Evolutionary conservation across 208 protist genomes (phyloP).

Genomic region (Spongospora subterranea): DNA sequence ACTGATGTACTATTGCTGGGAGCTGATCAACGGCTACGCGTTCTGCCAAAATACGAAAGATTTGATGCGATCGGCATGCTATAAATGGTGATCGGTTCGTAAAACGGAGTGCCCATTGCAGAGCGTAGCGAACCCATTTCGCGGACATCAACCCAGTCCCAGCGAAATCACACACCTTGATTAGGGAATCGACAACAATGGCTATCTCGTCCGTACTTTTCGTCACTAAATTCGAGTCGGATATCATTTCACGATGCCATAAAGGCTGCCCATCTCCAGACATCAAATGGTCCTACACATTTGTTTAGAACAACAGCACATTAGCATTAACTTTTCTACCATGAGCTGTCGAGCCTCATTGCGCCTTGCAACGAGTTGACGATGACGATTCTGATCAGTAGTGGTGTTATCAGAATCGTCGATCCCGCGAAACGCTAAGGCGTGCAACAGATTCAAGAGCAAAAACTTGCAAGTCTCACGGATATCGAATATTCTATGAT

Average conservation of each 20-base stretch:
- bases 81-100: not conserved
- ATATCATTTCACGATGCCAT: constrained; percentile 13
- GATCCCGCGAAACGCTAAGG: not conserved
- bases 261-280: not conserved
- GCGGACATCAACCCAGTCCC: not conserved
- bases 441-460: constrained; percentile 22
- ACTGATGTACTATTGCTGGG: not conserved
- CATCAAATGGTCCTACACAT: constrained; percentile 48
- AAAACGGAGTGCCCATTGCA: not conserved
- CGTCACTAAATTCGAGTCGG: not conserved
- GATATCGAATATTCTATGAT: constrained; percentile 7
- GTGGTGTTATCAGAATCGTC: not conserved
- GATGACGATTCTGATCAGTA: not conserved
- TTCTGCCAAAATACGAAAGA: constrained; percentile 22
- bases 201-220: not conserved
- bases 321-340: too few relatives aligned
- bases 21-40: not conserved
- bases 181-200: not conserved
- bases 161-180: not conserved
- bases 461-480: not conserved
- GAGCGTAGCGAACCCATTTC: not conserved
- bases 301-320: too few relatives aligned
- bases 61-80: not conserved
- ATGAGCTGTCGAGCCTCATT: constrained; percentile 20
- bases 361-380: not conserved